phyloP scores from a whole-genome alignment of 306 rosid genomes.

The Ziziphus jujuba region DNA sequence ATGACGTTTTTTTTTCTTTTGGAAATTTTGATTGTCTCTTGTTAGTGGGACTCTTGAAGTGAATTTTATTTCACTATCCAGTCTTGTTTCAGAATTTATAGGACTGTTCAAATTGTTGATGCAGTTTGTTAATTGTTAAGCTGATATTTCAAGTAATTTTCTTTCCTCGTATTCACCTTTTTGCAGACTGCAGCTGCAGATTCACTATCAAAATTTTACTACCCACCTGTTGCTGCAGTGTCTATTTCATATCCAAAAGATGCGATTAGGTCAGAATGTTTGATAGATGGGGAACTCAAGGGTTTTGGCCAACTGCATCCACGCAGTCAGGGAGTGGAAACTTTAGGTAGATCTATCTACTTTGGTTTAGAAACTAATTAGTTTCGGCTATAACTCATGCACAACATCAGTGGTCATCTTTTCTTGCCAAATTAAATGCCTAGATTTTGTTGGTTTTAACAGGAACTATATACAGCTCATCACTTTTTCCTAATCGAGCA shows the following conservation, averaged over 20 bases:
- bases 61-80: background rate
- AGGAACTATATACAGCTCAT: conserved; percentile 98
- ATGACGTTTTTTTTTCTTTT: conserved; percentile 9
- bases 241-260: conserved; percentile 94
- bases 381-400: background rate
- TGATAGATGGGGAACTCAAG: conserved; percentile 78
- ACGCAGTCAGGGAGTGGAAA: conserved; percentile 95
- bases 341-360: conserved; percentile 59
- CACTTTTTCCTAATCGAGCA: conserved; percentile 93
- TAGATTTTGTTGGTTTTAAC: conserved; percentile 32
- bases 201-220: conserved; percentile 79
- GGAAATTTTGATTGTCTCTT: conserved; percentile 6
- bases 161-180: conserved; percentile 15
- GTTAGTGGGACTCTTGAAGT: conserved; percentile 16
- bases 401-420: conserved; percentile 9
- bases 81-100: background rate
- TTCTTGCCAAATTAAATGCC: conserved; percentile 28
- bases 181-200: conserved; percentile 82
- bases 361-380: background rate
- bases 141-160: conserved; percentile 17
- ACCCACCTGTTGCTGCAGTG: conserved; percentile 97
- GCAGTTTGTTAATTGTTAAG: conserved; percentile 9
- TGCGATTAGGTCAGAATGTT: conserved; percentile 81
- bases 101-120: conserved; percentile 9
- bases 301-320: conserved; percentile 99